phyloP scores from a whole-genome alignment of 768 basidiomycete species.

The Leccinellum rugosiceps region DNA sequence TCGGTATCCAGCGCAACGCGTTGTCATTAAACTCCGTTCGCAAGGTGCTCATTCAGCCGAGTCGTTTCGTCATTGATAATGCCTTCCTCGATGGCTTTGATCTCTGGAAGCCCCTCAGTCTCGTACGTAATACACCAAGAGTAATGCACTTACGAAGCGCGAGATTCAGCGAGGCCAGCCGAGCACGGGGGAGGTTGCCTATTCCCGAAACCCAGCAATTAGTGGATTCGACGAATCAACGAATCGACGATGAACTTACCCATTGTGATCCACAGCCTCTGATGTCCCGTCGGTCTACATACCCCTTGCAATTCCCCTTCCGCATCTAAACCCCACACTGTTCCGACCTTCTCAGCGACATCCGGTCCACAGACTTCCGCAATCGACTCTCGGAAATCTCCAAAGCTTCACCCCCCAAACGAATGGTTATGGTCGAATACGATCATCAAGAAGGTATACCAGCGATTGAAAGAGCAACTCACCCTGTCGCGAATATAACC shows the following conservation, averaged over 20 bases:
- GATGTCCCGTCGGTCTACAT: conserved; percentile 31
- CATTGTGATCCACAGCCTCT: conserved; percentile 35
- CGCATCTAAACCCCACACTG: conserved; percentile 62
- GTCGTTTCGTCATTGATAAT: conserved; percentile 16
- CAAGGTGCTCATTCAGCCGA: not conserved
- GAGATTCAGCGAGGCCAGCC: conserved; percentile 28
- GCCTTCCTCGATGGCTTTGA: conserved; percentile 28
- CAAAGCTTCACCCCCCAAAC: conserved; percentile 35
- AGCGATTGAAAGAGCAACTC: not conserved
- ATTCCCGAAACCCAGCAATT: not conserved
- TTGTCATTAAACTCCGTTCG: not conserved
- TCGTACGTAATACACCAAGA: not conserved
- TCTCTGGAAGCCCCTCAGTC: conserved; percentile 15
- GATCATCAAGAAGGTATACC: not conserved
- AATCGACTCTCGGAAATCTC: conserved; percentile 40
- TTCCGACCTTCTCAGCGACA: conserved; percentile 42
- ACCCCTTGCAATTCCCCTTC: conserved; percentile 59
- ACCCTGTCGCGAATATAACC: conserved; percentile 35
- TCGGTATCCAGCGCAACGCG: not conserved
- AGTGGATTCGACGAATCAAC: not conserved
- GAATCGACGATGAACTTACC: conserved; percentile 7
- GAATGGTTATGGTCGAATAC: not conserved
- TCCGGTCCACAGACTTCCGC: conserved; percentile 45
- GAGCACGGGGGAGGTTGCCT: conserved; percentile 23
- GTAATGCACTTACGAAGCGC: conserved; percentile 25